Percentiles rank a stretch among this genome's conserved stretches.
Evolutionary conservation across 371 early-diverging fungal species (phyloP).

Genomic region (Mortierella sp.): DNA sequence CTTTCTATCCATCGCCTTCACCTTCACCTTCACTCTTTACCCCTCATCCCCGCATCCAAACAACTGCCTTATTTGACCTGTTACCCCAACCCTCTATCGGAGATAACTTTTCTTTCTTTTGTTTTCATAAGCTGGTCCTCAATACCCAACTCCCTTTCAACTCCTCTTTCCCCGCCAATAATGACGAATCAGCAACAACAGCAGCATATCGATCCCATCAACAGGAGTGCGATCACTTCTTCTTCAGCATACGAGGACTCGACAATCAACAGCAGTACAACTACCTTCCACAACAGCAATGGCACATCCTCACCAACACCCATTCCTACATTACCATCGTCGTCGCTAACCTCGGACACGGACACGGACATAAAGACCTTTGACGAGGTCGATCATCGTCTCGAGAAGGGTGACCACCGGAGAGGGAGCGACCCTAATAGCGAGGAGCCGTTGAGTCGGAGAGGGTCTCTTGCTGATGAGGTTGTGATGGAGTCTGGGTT

Average conservation of each 20-base stretch:
- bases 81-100: neutral
- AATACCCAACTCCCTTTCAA: neutral
- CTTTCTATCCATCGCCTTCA: neutral
- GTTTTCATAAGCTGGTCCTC: neutral
- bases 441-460: neutral
- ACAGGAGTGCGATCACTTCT: neutral
- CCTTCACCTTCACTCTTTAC: neutral
- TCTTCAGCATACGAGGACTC: neutral
- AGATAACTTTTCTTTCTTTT: neutral
- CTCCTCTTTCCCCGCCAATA: neutral
- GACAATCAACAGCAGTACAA: constrained; percentile 5
- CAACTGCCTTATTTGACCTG: constrained; percentile 9
- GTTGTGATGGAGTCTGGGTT: constrained; percentile 61
- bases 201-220: neutral
- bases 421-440: neutral
- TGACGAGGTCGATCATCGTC: neutral
- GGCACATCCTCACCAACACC: neutral
- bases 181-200: constrained; percentile 3
- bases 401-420: neutral
- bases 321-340: neutral
- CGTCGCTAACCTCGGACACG: neutral
- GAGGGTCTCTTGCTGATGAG: constrained; percentile 2
- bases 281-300: neutral
- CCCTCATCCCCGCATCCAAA: neutral
- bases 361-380: neutral